Evolutionary conservation across 1,139 yeast genomes (phyloP), one percentile per base, ranked within the genome.

Genomic region (Sugiyamaella neomexicana): DNA sequence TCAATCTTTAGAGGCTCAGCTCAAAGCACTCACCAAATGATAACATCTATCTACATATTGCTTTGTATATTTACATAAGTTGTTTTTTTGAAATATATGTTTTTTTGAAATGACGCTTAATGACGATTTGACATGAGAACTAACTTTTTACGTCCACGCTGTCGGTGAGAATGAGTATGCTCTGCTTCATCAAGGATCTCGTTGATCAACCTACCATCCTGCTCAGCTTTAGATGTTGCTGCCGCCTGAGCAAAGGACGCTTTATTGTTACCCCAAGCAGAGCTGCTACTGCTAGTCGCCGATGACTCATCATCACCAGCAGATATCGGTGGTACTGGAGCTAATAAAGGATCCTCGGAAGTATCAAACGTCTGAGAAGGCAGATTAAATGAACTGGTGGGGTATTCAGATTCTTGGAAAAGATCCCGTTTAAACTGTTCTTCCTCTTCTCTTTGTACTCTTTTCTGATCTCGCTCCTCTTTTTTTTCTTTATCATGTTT

Each of bases 401-500:
- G 44, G 27, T 47, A 50, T 37, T 20, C 48, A 13, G 59, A 55
- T 29, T 68, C 72, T 36, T 59, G 60, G 6, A 65, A 60, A 23
- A 68, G 59, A 31, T 67, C 69, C 15, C 59, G 57, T 15, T 64
- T 60, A 50, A 68, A 59, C 53, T 63, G 62, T 23, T 61, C 62
- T 32, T 89, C 96, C 57, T 85, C 82, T 56, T 80, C 80, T 48
- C 75, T 75, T 58, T 85, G 79, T 31, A 90, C 91, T 29, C 78
- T 71, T 55, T 74, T 75, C 57, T 81, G 77, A 56, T 84, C 81
- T 53, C 81, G 74, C 56, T 89, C 95, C 62, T 89, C 97, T 52
- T 77, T 76, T 45, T 77, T 76, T 52, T 80, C 76, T 66, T 83
- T 86, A 52, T 75, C 76, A 13, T 72, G 72, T 10, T 83, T 76